These are phyloP conservation scores for Podospora pseudoanserina DNA, from an alignment of 495 filamentous ascomycete species.

Conservation along the genomic window DNA sequence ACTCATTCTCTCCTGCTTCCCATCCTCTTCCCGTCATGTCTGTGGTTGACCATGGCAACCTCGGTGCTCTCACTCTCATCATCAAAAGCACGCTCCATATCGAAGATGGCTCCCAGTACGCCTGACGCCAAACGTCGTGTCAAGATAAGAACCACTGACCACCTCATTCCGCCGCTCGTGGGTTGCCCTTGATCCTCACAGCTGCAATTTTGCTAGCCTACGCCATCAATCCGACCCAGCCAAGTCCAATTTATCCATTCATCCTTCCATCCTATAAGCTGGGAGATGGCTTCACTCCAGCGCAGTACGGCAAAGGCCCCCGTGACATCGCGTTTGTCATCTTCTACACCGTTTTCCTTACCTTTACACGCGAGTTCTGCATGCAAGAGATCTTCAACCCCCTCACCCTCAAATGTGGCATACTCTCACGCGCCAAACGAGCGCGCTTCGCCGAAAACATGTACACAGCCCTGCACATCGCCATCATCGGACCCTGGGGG, in stretches of 20 bases:
- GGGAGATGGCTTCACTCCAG: not conserved
- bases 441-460: not conserved
- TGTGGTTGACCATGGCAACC: too few relatives aligned
- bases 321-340: not conserved
- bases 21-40: too few relatives aligned
- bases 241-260: not conserved
- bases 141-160: too few relatives aligned
- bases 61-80: too few relatives aligned
- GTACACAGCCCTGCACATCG: not conserved
- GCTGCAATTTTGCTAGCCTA: not conserved
- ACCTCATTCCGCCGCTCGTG: too few relatives aligned
- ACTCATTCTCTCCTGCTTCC: too few relatives aligned
- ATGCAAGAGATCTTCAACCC: not conserved
- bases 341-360: not conserved
- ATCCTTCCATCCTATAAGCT: not conserved
- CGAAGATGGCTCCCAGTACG: too few relatives aligned
- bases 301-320: not conserved
- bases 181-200: too few relatives aligned
- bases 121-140: too few relatives aligned
- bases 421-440: not conserved
- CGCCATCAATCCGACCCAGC: not conserved
- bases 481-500: not conserved
- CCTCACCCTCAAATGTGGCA: not conserved
- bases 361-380: not conserved
- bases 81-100: too few relatives aligned